A percentile compares a stretch with the other conserved stretches of the same genome.
These are phyloP conservation scores for Cercis canadensis DNA, from an alignment of 306 rosid genomes.

Conservation along the genomic window DNA sequence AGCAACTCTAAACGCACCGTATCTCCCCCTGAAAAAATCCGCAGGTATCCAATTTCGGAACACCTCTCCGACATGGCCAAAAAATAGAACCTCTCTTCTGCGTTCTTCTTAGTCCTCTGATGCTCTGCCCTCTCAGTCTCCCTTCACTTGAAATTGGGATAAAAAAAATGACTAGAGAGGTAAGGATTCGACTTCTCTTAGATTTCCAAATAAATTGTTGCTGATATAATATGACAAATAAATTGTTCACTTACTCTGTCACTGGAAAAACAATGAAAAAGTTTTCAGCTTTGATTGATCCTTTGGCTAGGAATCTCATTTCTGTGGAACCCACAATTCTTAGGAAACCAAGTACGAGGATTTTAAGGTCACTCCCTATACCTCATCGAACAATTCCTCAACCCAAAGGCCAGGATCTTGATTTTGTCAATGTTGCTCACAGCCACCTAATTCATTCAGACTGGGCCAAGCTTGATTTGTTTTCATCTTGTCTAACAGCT, in stretches of 20 bases:
- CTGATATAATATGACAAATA: too few relatives aligned
- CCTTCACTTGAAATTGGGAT: too few relatives aligned
- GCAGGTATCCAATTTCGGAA: too few relatives aligned
- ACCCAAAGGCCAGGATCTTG: slow-evolving; percentile 79
- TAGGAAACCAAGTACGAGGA: slow-evolving; percentile 29
- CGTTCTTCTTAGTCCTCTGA: too few relatives aligned
- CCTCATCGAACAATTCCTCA: slow-evolving; percentile 74
- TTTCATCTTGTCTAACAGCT: slow-evolving; percentile 57
- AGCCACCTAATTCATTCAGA: slow-evolving; percentile 79
- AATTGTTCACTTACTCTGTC: neutral
- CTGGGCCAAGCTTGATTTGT: slow-evolving; percentile 65
- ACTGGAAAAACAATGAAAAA: slow-evolving; percentile 16
- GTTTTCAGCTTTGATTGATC: slow-evolving; percentile 31
- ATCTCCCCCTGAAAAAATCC: too few relatives aligned
- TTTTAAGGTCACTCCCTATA: slow-evolving; percentile 51
- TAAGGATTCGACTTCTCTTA: too few relatives aligned
- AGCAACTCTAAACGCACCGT: too few relatives aligned
- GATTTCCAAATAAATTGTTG: too few relatives aligned
- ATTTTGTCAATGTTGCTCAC: slow-evolving; percentile 70
- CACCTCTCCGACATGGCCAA: too few relatives aligned
- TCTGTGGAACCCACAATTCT: slow-evolving; percentile 29
- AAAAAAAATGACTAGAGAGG: too few relatives aligned
- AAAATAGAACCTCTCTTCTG: too few relatives aligned
- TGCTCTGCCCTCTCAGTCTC: too few relatives aligned
- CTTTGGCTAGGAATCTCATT: slow-evolving; percentile 33